Base-by-base conservation (phyloP, 2,329 filamentous ascomycete species). In the Microcyclospora pomicola region DNA sequence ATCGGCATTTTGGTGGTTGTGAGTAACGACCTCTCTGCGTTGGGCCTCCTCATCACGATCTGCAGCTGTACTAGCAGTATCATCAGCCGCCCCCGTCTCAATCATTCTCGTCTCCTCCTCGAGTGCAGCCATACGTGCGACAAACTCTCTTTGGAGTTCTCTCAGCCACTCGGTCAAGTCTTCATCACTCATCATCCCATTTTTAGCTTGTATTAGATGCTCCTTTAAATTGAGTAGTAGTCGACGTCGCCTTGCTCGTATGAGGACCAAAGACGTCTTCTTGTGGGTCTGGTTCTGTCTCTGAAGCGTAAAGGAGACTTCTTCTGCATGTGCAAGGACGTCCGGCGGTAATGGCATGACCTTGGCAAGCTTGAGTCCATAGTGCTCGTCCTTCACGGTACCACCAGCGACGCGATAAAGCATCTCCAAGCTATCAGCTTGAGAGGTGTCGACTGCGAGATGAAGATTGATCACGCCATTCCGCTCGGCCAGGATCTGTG, bases 391-490 rank as follows among this genome's bases (percentile, higher is more conserved):
- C 39, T 74, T 63, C 1, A 83, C 73, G 0, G 72, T 73, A 0
- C 91, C 88, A 11, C 80, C 71, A 0, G 73, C 68, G 29, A 95
- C 72, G 45, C 78, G 87, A 61, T 96, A 96, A 0, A 91, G 66
- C 86, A 96, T 95, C 0, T 72, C 83, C 63, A 94, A 82, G 28
- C 72, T 75, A 1, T 75, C 67, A 2, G 69, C 64, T 2, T 71
- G 61, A 14, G 40, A 58, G 35, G 58, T 55, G 31, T 86, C 71
- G 0, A 87, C 82, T 1, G 75, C 71, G 2, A 96, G 71, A 53
- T 95, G 86, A 2, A 93, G 65, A 47, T 84, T 93, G 15, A 87
- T 67, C 0, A 95, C 85, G 0, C 86, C 86, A 12, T 73, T 75
- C 9, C 82, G 73, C 45, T 86, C 77, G 1, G 72, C 68, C 42